Conservation (phyloP, 73 alveolate species). For the Paramecium pentaurelia region DNA sequence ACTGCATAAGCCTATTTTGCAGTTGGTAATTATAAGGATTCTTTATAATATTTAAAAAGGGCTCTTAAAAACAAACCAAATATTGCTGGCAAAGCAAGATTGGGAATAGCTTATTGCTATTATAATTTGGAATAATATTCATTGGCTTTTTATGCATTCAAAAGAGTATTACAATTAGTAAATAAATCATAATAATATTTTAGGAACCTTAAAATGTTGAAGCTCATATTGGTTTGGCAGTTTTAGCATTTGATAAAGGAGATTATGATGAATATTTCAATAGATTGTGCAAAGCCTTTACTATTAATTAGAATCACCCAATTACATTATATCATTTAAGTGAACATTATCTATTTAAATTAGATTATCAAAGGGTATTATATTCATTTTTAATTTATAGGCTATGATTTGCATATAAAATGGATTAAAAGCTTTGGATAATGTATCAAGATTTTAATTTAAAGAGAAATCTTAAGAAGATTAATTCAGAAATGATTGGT, state of each 20-base stretch:
- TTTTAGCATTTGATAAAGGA: slow-evolving; percentile 15
- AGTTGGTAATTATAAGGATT: neutral
- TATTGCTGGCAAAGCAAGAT: slow-evolving; percentile 30
- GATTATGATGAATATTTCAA: slow-evolving; percentile 7
- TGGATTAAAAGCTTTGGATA: slow-evolving; percentile 15
- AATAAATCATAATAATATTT: neutral
- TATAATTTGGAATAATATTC: neutral
- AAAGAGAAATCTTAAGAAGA: slow-evolving; percentile 18
- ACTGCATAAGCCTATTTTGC: slow-evolving; percentile 29
- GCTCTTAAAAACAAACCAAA: slow-evolving; percentile 26
- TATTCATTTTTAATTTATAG: neutral
- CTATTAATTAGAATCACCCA: neutral
- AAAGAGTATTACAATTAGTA: slow-evolving; percentile 4
- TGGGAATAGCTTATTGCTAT: slow-evolving; percentile 34
- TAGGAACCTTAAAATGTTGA: slow-evolving; percentile 41
- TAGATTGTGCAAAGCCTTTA: neutral
- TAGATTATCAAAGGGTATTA: neutral
- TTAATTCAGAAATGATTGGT: slow-evolving; percentile 45
- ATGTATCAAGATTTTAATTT: neutral
- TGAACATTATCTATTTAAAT: slow-evolving; percentile 15
- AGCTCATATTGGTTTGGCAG: slow-evolving; percentile 23
- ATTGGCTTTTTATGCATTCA: slow-evolving; percentile 24
- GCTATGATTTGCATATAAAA: neutral
- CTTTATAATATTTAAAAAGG: slow-evolving; percentile 1
- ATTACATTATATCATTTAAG: neutral